Base-by-base conservation (phyloP, 495 filamentous ascomycete genomes). In the Aspergillus carlsbadensis region DNA sequence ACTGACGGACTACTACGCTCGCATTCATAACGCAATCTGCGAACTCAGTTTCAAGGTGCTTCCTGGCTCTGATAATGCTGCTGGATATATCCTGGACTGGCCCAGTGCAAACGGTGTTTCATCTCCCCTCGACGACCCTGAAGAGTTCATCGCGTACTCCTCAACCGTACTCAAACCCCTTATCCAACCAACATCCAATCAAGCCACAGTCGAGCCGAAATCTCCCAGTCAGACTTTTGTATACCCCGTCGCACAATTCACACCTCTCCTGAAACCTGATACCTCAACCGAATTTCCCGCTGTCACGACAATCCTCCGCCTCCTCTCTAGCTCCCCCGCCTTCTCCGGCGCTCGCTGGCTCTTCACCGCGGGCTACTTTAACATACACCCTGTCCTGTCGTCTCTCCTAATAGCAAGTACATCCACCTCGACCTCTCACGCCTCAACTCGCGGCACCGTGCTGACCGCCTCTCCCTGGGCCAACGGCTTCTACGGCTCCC, bases 311-410 rank as follows among this genome's bases (percentile, higher is more conserved):
- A 78, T 98, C 50, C 78, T 99, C 6, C 78, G 75, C n/a, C 75
- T 79, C 6, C 76, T 97, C 18, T 78, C 81, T 3, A 69, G 60
- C 22, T 66, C 67, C 6, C 77, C 86, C 1, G 72, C 79, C 18
- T 88, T 87, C 63, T 70, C 76, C 34, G 78, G 81, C 33, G 88
- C 87, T 4, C 84, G 81, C 34, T 98, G 94, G 92, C 90, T 90
- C 13, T 98, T 98, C 72, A 98, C 94, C 18, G 93, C 94, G 2
- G 94, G 94, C 24, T 98, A 98, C 70, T 98, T 98, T 78, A 98
- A 99, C 72, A 95, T 94, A 46, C 89, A 90, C 36, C 85, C 92
- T 2, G 80, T 84, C 2, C 81, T 96, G 6, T 92, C 88, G 14
- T 79, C 85, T 43, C 80, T 96, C 4, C 75, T 98, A 1, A 83